Conservation (phyloP, 129 eudicot species). For the Smallanthus sonchifolius region DNA sequence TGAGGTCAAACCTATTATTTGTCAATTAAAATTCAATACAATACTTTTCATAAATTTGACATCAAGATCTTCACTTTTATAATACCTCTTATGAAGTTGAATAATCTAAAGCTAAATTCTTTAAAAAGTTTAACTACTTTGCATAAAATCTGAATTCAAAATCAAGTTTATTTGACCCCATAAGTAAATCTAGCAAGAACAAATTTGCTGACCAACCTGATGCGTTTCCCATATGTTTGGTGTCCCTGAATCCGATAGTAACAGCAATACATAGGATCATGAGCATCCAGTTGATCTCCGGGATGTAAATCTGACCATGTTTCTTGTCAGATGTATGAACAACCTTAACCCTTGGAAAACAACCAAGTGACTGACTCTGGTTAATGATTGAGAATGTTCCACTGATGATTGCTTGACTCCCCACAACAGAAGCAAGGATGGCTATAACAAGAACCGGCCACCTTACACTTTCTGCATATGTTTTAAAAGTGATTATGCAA, state of each 20-base stretch:
- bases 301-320: slow-evolving; percentile 80
- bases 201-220: slow-evolving; percentile 41
- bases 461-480: slow-evolving; percentile 51
- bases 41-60: not conserved
- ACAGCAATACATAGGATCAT: slow-evolving; percentile 68
- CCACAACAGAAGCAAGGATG: slow-evolving; percentile 78
- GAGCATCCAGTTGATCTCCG: slow-evolving; percentile 78
- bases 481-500: not conserved
- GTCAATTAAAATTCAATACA: not conserved
- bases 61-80: not conserved
- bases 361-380: slow-evolving; percentile 75
- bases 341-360: slow-evolving; percentile 86
- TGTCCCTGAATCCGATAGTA: slow-evolving; percentile 67
- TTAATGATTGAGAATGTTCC: slow-evolving; percentile 92
- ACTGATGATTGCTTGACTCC: slow-evolving; percentile 88
- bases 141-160: not conserved
- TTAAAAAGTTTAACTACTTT: not conserved
- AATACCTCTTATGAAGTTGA: not conserved
- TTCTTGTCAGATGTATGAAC: slow-evolving; percentile 73
- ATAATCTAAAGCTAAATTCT: not conserved
- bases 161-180: not conserved
- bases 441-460: slow-evolving; percentile 92
- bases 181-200: not conserved
- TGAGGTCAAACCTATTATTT: not conserved
- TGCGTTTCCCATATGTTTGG: slow-evolving; percentile 62